phyloP scores from a whole-genome alignment of 1,139 yeast species.

The Geotrichum klebahnii region DNA sequence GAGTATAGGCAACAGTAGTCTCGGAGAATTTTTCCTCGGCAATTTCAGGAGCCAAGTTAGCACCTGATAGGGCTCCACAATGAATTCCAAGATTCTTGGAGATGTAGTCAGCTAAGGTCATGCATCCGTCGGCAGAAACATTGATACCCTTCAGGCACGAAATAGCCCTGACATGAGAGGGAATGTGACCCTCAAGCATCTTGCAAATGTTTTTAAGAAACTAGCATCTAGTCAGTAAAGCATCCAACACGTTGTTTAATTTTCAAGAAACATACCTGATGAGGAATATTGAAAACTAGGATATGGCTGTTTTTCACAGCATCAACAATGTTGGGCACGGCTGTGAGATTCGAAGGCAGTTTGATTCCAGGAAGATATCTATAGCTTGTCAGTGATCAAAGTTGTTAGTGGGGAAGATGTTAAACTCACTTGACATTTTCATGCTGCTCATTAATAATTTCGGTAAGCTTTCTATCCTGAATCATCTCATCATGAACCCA shows the following conservation, averaged over 20 bases:
- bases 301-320: conserved; percentile 76
- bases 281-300: conserved; percentile 86
- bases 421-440: conserved; percentile 81
- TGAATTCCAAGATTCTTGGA: conserved; percentile 72
- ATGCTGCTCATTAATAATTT: conserved; percentile 77
- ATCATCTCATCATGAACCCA: conserved; percentile 86
- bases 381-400: background rate
- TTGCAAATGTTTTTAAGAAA: conserved; percentile 59
- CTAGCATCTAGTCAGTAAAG: conserved; percentile 32
- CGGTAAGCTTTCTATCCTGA: conserved; percentile 66
- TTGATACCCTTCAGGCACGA: conserved; percentile 92
- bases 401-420: background rate
- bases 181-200: conserved; percentile 71
- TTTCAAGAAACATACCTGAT: conserved; percentile 41
- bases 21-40: conserved; percentile 92
- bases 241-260: background rate
- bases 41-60: conserved; percentile 91
- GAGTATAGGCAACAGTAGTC: conserved; percentile 84
- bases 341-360: conserved; percentile 74
- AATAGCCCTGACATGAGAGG: conserved; percentile 69
- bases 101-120: conserved; percentile 69
- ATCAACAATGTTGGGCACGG: conserved; percentile 74
- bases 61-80: conserved; percentile 94
- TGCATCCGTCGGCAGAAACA: conserved; percentile 74
- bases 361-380: conserved; percentile 66